Evolutionary conservation across 2,329 filamentous ascomycete genomes (phyloP).

Genomic region (Diaporthe amygdali): DNA sequence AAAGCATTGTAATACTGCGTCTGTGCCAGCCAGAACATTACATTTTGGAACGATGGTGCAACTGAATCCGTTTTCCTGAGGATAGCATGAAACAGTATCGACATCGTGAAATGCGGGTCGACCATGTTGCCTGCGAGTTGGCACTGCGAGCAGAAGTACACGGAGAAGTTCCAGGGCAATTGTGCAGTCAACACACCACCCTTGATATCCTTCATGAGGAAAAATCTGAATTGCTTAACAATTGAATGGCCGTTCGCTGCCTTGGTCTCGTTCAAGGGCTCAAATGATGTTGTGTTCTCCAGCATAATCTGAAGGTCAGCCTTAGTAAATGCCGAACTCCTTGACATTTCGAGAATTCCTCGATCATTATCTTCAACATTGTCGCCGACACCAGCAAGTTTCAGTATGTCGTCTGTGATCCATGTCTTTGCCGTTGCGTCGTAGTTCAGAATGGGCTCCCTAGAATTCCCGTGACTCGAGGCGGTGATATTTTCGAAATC

Average conservation of each 20-base stretch:
- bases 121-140: not conserved
- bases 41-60: not conserved
- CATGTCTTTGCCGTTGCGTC: not conserved
- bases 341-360: not conserved
- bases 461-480: not conserved
- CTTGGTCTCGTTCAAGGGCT: not conserved
- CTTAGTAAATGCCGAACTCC: not conserved
- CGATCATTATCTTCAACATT: not conserved
- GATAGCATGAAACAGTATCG: not conserved
- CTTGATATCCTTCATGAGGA: not conserved
- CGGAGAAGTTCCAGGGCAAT: not conserved
- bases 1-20: not conserved
- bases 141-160: not conserved
- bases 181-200: not conserved
- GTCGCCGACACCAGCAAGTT: not conserved
- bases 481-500: not conserved
- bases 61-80: not conserved
- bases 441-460: not conserved
- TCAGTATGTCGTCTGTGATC: not conserved
- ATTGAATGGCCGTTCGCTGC: not conserved
- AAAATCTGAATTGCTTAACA: not conserved
- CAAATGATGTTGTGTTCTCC: not conserved
- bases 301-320: not conserved
- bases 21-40: not conserved
- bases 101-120: not conserved